Percentiles rank a stretch among this genome's conserved stretches.
Evolutionary conservation across 139 green algal genomes (phyloP).

Genomic region (Deuterostichococcus epilithicus): DNA sequence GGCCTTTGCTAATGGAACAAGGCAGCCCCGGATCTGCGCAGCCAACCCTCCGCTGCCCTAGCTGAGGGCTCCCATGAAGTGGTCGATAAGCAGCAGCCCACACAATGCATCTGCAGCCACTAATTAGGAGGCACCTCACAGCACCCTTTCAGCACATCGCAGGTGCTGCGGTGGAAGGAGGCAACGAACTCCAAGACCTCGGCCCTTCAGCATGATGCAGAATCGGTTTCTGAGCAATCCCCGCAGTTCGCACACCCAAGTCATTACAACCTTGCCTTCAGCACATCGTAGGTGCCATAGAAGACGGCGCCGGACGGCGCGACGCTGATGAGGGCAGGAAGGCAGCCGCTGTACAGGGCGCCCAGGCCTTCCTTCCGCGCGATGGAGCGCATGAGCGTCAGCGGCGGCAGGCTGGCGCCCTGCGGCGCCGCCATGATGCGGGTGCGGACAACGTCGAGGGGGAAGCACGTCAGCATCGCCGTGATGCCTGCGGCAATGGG

Average conservation of each 20-base stretch:
- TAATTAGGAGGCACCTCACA: background rate
- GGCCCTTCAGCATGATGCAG: no score
- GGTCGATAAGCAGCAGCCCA: no score
- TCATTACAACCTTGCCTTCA: constrained; percentile 41
- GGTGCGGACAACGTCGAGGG: constrained; percentile 73
- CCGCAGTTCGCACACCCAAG: background rate
- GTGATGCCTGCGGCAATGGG: constrained; percentile 57
- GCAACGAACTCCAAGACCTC: background rate
- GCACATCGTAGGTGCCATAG: constrained; percentile 76
- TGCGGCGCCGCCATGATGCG: constrained; percentile 54
- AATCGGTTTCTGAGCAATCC: background rate
- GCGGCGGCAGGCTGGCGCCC: background rate
- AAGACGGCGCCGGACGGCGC: constrained; percentile 76
- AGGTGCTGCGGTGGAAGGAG: background rate
- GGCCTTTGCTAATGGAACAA: no score
- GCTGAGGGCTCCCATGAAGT: no score
- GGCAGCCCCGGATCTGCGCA: no score
- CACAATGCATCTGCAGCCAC: background rate
- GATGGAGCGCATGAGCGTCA: constrained; percentile 49
- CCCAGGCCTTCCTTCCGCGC: constrained; percentile 49
- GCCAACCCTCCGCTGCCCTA: no score
- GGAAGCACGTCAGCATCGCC: constrained; percentile 70
- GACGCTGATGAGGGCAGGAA: constrained; percentile 70
- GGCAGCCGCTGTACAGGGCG: constrained; percentile 63
- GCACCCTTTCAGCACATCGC: background rate